A percentile compares a stretch with the other conserved stretches of the same genome.
phyloP scores from a whole-genome alignment of 345 rosid genomes.

The Xanthoceras sorbifolium region DNA sequence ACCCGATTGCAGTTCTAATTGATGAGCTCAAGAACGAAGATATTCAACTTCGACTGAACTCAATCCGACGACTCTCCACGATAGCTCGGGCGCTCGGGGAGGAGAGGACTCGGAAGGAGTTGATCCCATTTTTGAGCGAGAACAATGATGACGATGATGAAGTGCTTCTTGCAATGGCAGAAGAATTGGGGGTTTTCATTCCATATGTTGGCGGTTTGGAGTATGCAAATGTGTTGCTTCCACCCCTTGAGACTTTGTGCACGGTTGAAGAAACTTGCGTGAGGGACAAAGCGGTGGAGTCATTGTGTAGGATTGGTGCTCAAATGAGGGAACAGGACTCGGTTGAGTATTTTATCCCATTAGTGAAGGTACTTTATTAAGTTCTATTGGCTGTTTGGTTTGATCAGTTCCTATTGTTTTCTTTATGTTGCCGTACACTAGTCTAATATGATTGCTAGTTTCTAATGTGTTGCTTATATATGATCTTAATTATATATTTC shows the following conservation, averaged over 20 bases:
- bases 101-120: conserved; percentile 72
- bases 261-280: conserved; percentile 79
- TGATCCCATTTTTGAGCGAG: conserved; percentile 75
- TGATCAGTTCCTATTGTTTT: not conserved
- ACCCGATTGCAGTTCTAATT: conserved; percentile 75
- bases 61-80: conserved; percentile 64
- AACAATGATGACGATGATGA: conserved; percentile 83
- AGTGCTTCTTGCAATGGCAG: conserved; percentile 79
- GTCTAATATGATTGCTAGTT: not conserved
- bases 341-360: conserved; percentile 62
- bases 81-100: conserved; percentile 84
- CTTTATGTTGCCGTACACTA: not conserved
- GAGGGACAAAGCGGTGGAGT: conserved; percentile 72
- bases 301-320: conserved; percentile 65
- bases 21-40: conserved; percentile 84
- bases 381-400: not conserved
- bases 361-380: conserved; percentile 53
- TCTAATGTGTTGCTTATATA: not conserved
- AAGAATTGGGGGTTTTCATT: conserved; percentile 76
- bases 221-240: conserved; percentile 61
- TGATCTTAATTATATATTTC: not conserved
- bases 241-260: conserved; percentile 68
- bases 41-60: conserved; percentile 72
- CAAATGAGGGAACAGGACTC: conserved; percentile 75
- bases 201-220: conserved; percentile 81